Base-by-base conservation (phyloP, 2,329 filamentous ascomycete genomes). In the Hymenoscyphus salicellus region DNA sequence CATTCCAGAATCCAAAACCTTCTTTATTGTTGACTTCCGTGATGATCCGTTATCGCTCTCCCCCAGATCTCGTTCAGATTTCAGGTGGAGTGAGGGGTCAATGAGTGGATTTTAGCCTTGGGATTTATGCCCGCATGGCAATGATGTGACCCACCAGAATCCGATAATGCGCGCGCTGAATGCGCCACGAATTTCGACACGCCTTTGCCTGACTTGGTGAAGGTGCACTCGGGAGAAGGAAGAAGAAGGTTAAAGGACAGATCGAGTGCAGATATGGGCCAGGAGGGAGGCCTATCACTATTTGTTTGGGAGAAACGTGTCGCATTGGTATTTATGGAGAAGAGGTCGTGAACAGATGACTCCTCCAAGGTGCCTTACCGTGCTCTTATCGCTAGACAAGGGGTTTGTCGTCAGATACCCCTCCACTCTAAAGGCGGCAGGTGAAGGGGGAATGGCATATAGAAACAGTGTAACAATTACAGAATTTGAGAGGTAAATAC, bases 81-180 rank as follows among this genome's bases (percentile, higher is more conserved):
- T 30, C 28, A 30, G 28, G 28, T 30, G 28, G 28, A 30, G 28
- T 30, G 28, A 30, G 28, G 28, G 28, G 28, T 8, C 20, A 8
- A 16, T 23, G 16, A 26, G 46, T 52, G 46, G 46, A 52, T 23
- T 52, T 52, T 59, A 59, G 36, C 57, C 57, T 38, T 59, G 33
- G 33, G 57, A 38, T 32, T 59, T 38, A 59, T 7, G 57, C 36
- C 55, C 14, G 55, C 55, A 41, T 16, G 57, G 23, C 43, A 26
- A 5, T 59, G 57, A 59, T 43, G 36, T 26, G 38, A 59, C 33
- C 57, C 56, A 33, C 57, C 28, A 6, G 36, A 41, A 17, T 17
- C 57, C 57, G 57, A 59, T 59, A 59, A 59, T 36, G 26, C 20
- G 14, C 23, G 56, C 52, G 28, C 20, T 52, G 46, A 23, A 52